These are phyloP conservation scores for Dioscorea zingiberensis DNA, from an alignment of 106 monocot species.

Conservation along the genomic window DNA sequence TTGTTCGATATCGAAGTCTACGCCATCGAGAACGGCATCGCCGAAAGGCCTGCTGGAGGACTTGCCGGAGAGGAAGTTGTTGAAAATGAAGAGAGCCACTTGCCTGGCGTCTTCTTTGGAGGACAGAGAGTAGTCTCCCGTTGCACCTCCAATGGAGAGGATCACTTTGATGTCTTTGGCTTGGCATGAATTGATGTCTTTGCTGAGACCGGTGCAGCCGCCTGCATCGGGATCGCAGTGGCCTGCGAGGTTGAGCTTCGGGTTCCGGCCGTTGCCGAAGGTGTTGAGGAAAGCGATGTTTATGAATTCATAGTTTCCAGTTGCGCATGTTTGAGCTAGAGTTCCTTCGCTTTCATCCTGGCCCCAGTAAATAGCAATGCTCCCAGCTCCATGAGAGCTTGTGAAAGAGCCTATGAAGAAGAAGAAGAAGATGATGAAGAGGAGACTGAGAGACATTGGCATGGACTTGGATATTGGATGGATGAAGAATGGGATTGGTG, in stretches of 20 bases:
- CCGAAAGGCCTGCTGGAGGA: conserved; percentile 15
- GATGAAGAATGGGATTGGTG: too few species aligned
- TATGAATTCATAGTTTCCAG: conserved; percentile 38
- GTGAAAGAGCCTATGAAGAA: background rate
- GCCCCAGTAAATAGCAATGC: conserved; percentile 57
- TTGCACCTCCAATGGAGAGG: conserved; percentile 28
- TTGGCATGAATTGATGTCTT: conserved; percentile 22
- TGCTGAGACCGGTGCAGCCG: conserved; percentile 11
- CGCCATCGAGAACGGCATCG: conserved; percentile 25
- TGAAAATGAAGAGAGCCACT: conserved; percentile 16
- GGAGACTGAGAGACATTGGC: too few species aligned
- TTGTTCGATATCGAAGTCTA: conserved; percentile 25
- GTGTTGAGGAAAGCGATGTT: conserved; percentile 19
- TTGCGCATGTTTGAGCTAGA: conserved; percentile 31
- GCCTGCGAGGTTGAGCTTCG: conserved; percentile 19
- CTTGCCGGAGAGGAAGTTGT: conserved; percentile 22
- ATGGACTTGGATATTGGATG: too few species aligned
- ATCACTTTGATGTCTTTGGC: conserved; percentile 18
- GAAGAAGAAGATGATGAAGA: too few species aligned
- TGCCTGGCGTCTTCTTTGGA: conserved; percentile 14
- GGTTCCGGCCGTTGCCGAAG: conserved; percentile 12
- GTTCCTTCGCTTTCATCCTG: conserved; percentile 41
- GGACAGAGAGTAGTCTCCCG: conserved; percentile 10
- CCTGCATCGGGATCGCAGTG: conserved; percentile 20
- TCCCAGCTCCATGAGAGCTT: conserved; percentile 4